Conservation (phyloP, 306 rosid genomes). For the Pachyrhizus erosus region DNA sequence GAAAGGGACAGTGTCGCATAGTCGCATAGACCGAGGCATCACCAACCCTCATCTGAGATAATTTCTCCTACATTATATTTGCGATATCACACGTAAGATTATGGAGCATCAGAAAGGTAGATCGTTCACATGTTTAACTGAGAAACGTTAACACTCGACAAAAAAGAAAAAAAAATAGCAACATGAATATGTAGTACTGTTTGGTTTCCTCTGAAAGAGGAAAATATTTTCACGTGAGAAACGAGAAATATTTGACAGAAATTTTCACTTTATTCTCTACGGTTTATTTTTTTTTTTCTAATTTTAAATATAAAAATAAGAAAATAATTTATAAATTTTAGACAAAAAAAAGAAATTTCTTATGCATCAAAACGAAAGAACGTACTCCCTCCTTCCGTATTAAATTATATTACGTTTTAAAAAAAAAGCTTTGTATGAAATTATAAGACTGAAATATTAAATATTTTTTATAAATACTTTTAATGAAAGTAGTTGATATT, state of each 20-base stretch:
- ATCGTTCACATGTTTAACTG: not conserved
- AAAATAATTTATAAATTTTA: not conserved
- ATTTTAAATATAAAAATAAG: not conserved
- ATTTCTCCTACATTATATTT: not conserved
- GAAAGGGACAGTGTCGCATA: conserved; percentile 8
- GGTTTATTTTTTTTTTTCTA: not conserved
- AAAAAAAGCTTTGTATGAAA: too few relatives aligned
- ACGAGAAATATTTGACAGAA: too few relatives aligned
- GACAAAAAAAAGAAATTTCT: not conserved
- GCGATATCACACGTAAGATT: too few relatives aligned
- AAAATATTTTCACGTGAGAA: not conserved
- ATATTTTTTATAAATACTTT: too few relatives aligned
- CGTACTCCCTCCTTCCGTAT: too few relatives aligned
- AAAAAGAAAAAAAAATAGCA: not conserved
- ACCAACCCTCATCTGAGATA: not conserved
- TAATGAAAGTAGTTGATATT: too few relatives aligned
- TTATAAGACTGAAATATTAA: too few relatives aligned
- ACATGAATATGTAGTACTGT: not conserved
- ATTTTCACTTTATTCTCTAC: too few relatives aligned
- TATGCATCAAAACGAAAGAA: not conserved
- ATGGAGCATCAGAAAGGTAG: not conserved
- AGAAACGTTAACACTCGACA: conserved; percentile 3
- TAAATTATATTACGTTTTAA: too few relatives aligned
- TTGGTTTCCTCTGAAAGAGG: not conserved
- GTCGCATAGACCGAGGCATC: not conserved